Conservation (phyloP, 495 filamentous ascomycete genomes). For the Aspergillus avenaceus region DNA sequence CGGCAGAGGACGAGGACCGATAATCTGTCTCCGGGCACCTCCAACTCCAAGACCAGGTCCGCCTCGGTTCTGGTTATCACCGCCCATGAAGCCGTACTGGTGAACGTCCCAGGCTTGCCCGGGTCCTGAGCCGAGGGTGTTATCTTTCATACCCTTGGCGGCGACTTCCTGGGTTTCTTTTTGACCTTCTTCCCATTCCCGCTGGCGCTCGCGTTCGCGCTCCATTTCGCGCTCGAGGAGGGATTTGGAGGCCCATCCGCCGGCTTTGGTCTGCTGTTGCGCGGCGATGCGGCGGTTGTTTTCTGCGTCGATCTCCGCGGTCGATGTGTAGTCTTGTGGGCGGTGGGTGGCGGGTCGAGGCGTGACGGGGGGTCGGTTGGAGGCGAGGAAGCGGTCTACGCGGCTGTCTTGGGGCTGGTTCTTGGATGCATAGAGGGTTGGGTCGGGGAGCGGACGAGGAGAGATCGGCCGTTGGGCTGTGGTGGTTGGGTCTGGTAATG, state of each 20-base stretch:
- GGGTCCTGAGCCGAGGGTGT: slow-evolving; percentile 49
- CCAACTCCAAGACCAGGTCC: slow-evolving; percentile 63
- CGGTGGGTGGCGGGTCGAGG: slow-evolving; percentile 37
- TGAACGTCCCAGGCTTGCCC: slow-evolving; percentile 74
- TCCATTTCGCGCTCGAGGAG: slow-evolving; percentile 96
- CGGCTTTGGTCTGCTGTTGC: slow-evolving; percentile 66
- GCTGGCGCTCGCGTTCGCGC: slow-evolving; percentile 84
- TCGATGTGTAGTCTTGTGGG: slow-evolving; percentile 52
- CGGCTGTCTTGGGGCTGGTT: slow-evolving; percentile 28
- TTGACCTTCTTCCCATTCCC: slow-evolving; percentile 94
- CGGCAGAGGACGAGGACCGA: slow-evolving; percentile 68
- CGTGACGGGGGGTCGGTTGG: slow-evolving; percentile 44
- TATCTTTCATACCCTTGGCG: slow-evolving; percentile 34
- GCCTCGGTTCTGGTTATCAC: slow-evolving; percentile 77
- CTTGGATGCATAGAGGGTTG: slow-evolving; percentile 34
- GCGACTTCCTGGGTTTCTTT: slow-evolving; percentile 60
- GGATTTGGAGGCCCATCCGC: slow-evolving; percentile 73
- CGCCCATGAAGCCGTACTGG: slow-evolving; percentile 83
- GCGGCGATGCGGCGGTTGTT: slow-evolving; percentile 60
- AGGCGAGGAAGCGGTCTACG: slow-evolving; percentile 46
- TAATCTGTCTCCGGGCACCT: slow-evolving; percentile 72
- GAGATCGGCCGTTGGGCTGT: slow-evolving; percentile 12
- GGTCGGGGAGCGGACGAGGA: slow-evolving; percentile 50
- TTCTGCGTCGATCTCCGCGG: slow-evolving; percentile 64
- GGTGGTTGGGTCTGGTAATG: slow-evolving; percentile 27